Evolutionary conservation across 192 early-diverging fungal species (phyloP).

Genomic region (Entomortierella lignicola): DNA sequence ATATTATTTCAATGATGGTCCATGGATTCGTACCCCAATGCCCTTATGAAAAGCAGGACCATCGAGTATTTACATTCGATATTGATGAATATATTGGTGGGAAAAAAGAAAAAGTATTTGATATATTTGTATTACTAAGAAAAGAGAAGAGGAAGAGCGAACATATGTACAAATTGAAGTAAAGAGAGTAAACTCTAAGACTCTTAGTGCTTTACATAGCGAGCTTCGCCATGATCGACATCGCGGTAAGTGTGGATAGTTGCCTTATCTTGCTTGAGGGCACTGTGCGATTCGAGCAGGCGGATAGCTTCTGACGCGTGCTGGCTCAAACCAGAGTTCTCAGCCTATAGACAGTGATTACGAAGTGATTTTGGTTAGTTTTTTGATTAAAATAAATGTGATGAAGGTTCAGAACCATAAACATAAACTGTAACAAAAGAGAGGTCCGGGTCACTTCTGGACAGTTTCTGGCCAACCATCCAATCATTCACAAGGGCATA

Average conservation of each 20-base stretch:
- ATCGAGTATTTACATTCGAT: background rate
- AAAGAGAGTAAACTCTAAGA: background rate
- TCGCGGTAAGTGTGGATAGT: conserved; percentile 36
- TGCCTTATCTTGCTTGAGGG: conserved; percentile 52
- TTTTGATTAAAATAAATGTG: too few relatives aligned
- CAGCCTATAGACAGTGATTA: too few relatives aligned
- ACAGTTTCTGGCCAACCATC: background rate
- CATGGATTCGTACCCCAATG: conserved; percentile 15
- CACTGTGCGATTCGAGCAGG: conserved; percentile 45
- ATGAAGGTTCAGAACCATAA: too few relatives aligned
- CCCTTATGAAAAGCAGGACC: background rate
- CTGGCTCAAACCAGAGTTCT: conserved; percentile 37
- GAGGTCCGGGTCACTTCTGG: background rate
- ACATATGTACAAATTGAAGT: conserved; percentile 24
- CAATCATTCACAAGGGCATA: background rate
- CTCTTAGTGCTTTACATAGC: conserved; percentile 41
- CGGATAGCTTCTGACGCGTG: conserved; percentile 52
- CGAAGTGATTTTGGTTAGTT: too few relatives aligned
- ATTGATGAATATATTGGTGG: background rate
- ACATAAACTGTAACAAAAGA: background rate
- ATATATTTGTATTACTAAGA: background rate
- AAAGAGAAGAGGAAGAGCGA: conserved; percentile 10
- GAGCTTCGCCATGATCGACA: conserved; percentile 46
- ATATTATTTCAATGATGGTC: background rate
- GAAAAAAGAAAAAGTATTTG: background rate